Evolutionary conservation across 257 asterid genomes (phyloP), one percentile per base, ranked within the genome.

Genomic region (Primulina tabacum): DNA sequence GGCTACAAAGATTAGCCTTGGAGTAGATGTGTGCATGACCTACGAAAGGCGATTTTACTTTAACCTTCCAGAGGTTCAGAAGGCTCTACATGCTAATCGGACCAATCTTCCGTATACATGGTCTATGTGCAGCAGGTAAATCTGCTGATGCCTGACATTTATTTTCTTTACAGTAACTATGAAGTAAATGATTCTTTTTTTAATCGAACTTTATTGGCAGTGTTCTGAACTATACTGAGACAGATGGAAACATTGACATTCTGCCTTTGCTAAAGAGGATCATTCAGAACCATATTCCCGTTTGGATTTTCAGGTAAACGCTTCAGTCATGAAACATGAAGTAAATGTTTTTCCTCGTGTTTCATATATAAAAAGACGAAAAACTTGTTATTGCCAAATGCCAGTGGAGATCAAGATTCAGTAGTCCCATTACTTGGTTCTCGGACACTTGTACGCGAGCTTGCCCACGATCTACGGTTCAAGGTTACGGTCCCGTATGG

Each of bases 351-450:
- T 30, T 64, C 11, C 7, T 5, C 32, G 5, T 17, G 14, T 62
- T 33, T 56, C 47, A 24, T 52, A 55, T 73, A 64, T 64, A 18
- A 69, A 65, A 38, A 60, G 70, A 73, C 8, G 18, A n/a, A 56
- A 60, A 40, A 65, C 62, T 59, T 60, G 20, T 21, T 16, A 6
- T 11, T 9, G 4, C 65, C 7, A 30, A 50, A 34, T 53, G 67
- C 12, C 91, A 94, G 99, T 47, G 99, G 99, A 14, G 97, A 94
- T 83, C 99, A 94, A 86, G 99, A 94, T 82, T 89, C 99, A 14
- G 99, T 94, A 1, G 96, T 91, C 4, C 97, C 99, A 30, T 80
- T 94, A 75, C 87, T 94, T 66, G 97, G 99, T 2, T 87, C 99
- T 0, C 84, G 99, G 32, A 88, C 97, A 14, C 92, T 94, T 61